Evolutionary conservation across 805 yeast species (phyloP).

Genomic region (Wickerhamiella nectarea): DNA sequence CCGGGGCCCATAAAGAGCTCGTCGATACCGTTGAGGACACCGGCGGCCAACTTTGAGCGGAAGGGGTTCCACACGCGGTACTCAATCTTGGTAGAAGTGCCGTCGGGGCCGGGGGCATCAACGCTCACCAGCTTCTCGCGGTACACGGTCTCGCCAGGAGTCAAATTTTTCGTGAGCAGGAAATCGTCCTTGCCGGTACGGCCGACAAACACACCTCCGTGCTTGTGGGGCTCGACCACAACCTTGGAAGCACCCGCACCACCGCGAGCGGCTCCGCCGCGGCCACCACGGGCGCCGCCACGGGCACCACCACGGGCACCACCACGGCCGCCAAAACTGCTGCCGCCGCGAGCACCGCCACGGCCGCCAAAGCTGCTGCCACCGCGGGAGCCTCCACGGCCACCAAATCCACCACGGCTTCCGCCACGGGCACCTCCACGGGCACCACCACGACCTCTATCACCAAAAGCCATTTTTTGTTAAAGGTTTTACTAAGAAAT

Average conservation of each 20-base stretch:
- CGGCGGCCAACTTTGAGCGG: constrained; percentile 99
- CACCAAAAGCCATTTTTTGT: constrained; percentile 6
- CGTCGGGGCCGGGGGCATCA: constrained; percentile 85
- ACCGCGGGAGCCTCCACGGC: constrained; percentile 35
- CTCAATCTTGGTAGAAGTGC: constrained; percentile 77
- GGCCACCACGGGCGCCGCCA: constrained; percentile 43
- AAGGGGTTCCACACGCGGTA: constrained; percentile 99
- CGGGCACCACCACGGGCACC: constrained; percentile 41
- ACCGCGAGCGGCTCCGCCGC: constrained; percentile 43
- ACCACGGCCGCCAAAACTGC: constrained; percentile 30
- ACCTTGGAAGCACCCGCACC: constrained; percentile 76
- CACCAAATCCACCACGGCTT: constrained; percentile 42
- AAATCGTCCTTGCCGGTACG: constrained; percentile 95
- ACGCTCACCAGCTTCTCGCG: constrained; percentile 94
- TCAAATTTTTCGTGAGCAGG: constrained; percentile 88
- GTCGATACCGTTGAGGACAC: constrained; percentile 99
- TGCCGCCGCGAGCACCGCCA: constrained; percentile 38
- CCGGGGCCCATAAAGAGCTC: constrained; percentile 97
- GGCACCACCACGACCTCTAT: constrained; percentile 34
- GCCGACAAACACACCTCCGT: constrained; percentile 95
- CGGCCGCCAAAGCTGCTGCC: constrained; percentile 34
- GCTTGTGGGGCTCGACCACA: constrained; percentile 96
- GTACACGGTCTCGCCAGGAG: constrained; percentile 97
- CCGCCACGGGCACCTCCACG: constrained; percentile 39
- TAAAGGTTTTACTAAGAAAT: no score